Percentiles rank a stretch among this genome's conserved stretches.
These are phyloP conservation scores for Xylaria palmicola DNA, from an alignment of 495 filamentous ascomycete species.

Conservation along the genomic window DNA sequence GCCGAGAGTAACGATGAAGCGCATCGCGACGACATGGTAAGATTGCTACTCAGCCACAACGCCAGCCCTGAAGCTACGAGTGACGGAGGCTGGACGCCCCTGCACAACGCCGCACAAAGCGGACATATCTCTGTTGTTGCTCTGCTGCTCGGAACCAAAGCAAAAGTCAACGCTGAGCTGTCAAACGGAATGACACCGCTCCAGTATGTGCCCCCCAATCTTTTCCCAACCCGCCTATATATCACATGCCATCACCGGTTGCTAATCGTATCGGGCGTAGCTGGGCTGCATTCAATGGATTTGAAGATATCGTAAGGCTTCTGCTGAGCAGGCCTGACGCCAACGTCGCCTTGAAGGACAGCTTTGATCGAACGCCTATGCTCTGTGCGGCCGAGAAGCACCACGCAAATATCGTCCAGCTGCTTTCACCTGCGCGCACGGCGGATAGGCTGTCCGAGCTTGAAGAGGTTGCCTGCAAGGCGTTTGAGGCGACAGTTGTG, in stretches of 20 bases:
- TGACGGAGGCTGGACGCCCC: slow-evolving; percentile 62
- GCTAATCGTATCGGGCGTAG: not conserved
- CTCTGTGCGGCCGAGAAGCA: slow-evolving; percentile 59
- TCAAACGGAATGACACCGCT: slow-evolving; percentile 61
- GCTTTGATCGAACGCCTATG: slow-evolving; percentile 63
- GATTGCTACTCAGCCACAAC: slow-evolving; percentile 50
- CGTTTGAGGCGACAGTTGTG: slow-evolving; percentile 66
- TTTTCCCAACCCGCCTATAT: slow-evolving; percentile 9
- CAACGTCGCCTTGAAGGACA: slow-evolving; percentile 52
- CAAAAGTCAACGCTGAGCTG: slow-evolving; percentile 54
- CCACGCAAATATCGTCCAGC: slow-evolving; percentile 54
- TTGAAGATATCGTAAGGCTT: slow-evolving; percentile 55
- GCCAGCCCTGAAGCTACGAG: slow-evolving; percentile 57
- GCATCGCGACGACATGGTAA: slow-evolving; percentile 52
- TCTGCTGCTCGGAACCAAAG: slow-evolving; percentile 49
- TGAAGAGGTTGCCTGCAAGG: slow-evolving; percentile 56
- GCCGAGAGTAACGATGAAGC: slow-evolving; percentile 44
- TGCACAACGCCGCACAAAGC: slow-evolving; percentile 63
- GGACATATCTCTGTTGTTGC: slow-evolving; percentile 50
- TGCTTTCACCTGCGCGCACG: slow-evolving; percentile 57
- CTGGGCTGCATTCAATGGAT: slow-evolving; percentile 59
- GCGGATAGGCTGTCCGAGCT: slow-evolving; percentile 51
- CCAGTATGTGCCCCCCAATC: slow-evolving; percentile 31
- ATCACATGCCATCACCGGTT: not conserved
- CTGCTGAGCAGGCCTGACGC: slow-evolving; percentile 49